phyloP scores from a whole-genome alignment of 2,329 filamentous ascomycete genomes.

The Pleurostoma richardsiae region DNA sequence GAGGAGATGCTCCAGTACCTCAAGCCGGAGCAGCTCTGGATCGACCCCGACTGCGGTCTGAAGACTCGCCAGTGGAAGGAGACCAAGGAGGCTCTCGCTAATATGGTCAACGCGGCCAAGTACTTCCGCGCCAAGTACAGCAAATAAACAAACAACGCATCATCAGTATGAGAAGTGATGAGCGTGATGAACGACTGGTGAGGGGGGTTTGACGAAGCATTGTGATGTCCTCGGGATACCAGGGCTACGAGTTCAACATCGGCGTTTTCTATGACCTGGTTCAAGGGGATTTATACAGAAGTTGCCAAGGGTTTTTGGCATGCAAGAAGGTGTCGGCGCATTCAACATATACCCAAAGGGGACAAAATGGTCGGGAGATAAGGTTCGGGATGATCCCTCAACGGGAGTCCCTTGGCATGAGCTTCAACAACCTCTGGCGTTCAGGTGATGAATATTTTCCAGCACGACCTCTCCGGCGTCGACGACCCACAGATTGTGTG shows the following conservation, averaged over 20 bases:
- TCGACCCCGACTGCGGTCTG: slow-evolving; percentile 98
- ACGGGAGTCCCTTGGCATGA: slow-evolving; percentile 7
- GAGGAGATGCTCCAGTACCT: slow-evolving; percentile 97
- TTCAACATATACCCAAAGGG: slow-evolving; percentile 12
- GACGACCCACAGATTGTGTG: background rate
- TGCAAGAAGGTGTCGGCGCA: slow-evolving; percentile 5
- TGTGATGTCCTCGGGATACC: slow-evolving; percentile 21
- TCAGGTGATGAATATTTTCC: background rate
- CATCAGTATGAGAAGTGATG: slow-evolving; percentile 12
- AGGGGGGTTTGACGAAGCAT: slow-evolving; percentile 4
- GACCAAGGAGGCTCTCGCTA: slow-evolving; percentile 91
- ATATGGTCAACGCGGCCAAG: slow-evolving; percentile 99
- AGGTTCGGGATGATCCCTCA: slow-evolving; percentile 10
- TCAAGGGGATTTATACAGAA: slow-evolving; percentile 7
- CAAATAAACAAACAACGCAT: slow-evolving; percentile 40
- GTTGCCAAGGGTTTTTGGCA: background rate
- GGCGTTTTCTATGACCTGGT: slow-evolving; percentile 34
- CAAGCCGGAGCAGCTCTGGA: slow-evolving; percentile 98
- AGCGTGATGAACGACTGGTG: slow-evolving; percentile 23
- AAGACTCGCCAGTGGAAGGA: slow-evolving; percentile 99
- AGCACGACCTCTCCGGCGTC: background rate
- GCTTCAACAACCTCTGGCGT: background rate
- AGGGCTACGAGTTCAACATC: slow-evolving; percentile 51
- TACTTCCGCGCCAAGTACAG: slow-evolving; percentile 87
- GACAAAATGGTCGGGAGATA: slow-evolving; percentile 10